A percentile compares a stretch with the other conserved stretches of the same genome.
These are phyloP conservation scores for Acacia concinna DNA, from an alignment of 331 rosid species.

Conservation along the genomic window DNA sequence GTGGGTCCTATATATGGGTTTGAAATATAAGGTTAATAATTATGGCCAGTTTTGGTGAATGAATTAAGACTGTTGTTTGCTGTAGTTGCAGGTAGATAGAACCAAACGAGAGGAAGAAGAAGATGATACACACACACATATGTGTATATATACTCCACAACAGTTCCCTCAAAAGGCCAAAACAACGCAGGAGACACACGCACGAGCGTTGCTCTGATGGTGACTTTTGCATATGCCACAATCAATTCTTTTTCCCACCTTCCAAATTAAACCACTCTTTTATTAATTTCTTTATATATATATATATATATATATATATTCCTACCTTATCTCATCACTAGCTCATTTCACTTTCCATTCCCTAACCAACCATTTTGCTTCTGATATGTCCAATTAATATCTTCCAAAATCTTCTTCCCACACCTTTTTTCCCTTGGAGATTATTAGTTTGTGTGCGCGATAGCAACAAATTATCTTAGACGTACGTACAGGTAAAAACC, in stretches of 20 bases:
- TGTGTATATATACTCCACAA: neutral
- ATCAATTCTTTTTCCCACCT: conserved; percentile 24
- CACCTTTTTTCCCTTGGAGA: neutral
- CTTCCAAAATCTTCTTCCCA: neutral
- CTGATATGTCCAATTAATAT: neutral
- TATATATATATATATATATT: neutral
- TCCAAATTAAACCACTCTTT: conserved; percentile 7
- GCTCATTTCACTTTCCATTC: neutral
- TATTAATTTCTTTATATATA: neutral
- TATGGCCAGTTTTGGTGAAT: neutral
- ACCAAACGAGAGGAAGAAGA: conserved; percentile 11
- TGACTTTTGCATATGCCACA: conserved; percentile 16
- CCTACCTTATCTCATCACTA: neutral
- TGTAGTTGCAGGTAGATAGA: conserved; percentile 15
- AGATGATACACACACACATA: neutral
- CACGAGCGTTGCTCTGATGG: conserved; percentile 47
- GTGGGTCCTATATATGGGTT: neutral
- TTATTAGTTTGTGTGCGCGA: neutral
- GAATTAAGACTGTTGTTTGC: neutral
- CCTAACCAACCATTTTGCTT: neutral
- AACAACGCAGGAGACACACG: conserved; percentile 33
- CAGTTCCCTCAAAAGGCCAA: conserved; percentile 15
- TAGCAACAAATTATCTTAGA: neutral
- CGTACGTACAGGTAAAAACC: neutral
- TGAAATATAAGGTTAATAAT: neutral